Conservation (phyloP, 2,329 filamentous ascomycete species). For the Teratosphaeria zuluensis region DNA sequence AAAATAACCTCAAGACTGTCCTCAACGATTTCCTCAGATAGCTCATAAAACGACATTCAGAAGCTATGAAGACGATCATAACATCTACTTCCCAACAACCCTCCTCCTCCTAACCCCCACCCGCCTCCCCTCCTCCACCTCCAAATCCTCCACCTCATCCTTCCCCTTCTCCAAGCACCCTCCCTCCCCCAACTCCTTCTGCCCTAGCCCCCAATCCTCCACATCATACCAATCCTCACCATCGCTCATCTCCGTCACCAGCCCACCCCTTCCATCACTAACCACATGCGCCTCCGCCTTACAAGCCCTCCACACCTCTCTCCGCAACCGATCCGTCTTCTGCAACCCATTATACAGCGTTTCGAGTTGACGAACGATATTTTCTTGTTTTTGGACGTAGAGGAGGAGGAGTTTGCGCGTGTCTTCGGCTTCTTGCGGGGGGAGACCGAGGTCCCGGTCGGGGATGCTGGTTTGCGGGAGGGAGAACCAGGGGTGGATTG, state of each 20-base stretch:
- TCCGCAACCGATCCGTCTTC: constrained; percentile 61
- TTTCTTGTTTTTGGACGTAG: constrained; percentile 79
- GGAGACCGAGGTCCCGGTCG: constrained; percentile 63
- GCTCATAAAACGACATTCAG: too few relatives aligned
- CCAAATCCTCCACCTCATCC: constrained; percentile 63
- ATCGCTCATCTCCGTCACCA: constrained; percentile 61
- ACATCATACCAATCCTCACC: constrained; percentile 85
- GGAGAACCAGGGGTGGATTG: constrained; percentile 65
- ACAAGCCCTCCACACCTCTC: constrained; percentile 62
- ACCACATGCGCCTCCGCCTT: constrained; percentile 68
- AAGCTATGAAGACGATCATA: too few relatives aligned
- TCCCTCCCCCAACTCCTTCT: constrained; percentile 13
- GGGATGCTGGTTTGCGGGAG: constrained; percentile 53
- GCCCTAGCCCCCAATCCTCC: constrained; percentile 60
- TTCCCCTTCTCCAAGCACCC: constrained; percentile 56
- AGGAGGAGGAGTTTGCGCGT: constrained; percentile 62
- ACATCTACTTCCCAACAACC: constrained; percentile 3
- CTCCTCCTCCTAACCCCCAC: constrained; percentile 33
- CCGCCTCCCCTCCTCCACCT: constrained; percentile 38
- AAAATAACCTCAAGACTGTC: too few relatives aligned
- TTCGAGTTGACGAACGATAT: constrained; percentile 62
- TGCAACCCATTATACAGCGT: constrained; percentile 62
- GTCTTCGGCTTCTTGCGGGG: constrained; percentile 66
- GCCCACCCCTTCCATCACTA: constrained; percentile 19
- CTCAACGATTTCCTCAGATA: too few relatives aligned